phyloP scores from a whole-genome alignment of 108 stramenopile genomes.

The Nitzschia palea region DNA sequence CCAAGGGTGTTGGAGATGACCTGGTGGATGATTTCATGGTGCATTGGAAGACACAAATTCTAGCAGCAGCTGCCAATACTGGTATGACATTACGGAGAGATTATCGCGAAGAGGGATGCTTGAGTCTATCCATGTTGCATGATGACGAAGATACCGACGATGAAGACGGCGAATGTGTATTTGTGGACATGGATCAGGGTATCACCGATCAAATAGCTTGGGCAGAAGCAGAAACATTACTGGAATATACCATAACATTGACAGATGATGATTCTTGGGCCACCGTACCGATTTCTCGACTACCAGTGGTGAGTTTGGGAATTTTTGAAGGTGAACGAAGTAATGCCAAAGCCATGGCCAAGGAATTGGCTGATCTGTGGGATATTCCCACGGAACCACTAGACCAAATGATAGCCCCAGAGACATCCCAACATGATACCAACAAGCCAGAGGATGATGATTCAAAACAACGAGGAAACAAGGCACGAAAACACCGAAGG shows the following conservation, averaged over 20 bases:
- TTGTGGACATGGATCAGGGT: neutral
- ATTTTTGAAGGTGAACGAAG: conserved; percentile 41
- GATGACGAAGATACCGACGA: neutral
- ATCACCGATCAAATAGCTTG: neutral
- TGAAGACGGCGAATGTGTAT: neutral
- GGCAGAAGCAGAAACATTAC: neutral
- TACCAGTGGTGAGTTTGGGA: conserved; percentile 34
- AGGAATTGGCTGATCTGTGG: conserved; percentile 35
- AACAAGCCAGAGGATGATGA: neutral
- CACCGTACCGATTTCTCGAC: conserved; percentile 7
- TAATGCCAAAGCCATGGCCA: conserved; percentile 44
- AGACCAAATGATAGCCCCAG: neutral
- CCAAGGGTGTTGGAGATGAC: neutral
- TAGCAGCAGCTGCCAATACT: conserved; percentile 12
- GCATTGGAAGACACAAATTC: conserved; percentile 11
- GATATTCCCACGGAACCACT: conserved; percentile 18
- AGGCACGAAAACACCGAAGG: neutral
- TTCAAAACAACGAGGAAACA: neutral
- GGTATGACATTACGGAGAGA: conserved; percentile 24
- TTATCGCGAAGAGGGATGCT: conserved; percentile 16
- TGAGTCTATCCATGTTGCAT: neutral
- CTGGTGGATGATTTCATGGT: conserved; percentile 7
- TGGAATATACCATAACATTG: conserved; percentile 1
- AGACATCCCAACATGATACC: neutral
- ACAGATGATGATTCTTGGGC: neutral